Evolutionary conservation across 441 rosid genomes (phyloP), one percentile per base, ranked within the genome.

Genomic region (Monsonia emarginata): DNA sequence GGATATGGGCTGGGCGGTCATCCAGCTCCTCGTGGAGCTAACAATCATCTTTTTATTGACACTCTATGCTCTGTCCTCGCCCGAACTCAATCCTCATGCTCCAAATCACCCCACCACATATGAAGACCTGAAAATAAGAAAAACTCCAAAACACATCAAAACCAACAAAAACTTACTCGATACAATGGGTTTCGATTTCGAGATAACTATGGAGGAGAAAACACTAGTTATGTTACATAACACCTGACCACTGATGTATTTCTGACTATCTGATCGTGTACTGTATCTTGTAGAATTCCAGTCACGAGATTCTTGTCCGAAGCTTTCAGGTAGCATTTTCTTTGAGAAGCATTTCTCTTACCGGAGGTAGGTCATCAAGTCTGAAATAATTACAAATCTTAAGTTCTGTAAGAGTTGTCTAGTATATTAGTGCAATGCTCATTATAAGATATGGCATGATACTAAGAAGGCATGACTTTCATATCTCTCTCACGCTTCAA

Each of bases 311-410:
- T 62, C 83, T 94, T 69, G 77, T 85, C 69, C 87, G 87, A 79
- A 89, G 99, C 71, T 89, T 89, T 79, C 99, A 94, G 78, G 89
- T 94, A 66, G 96, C 96, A 52, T 85, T 89, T 81, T 86, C 99
- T 67, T 76, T 94, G 84, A 85, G 96, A 70, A 79, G 84, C 70
- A 74, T 87, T 64, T 86, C 97, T 76, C 82, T 87, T 54, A 77
- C 65, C 18, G 79, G 76, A 81, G 89, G 77, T 81, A 92, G 99
- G 60, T 24, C 4, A 9, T 22, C 60, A 52, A 52, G 6, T 24
- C 28, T 54, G 16, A 54, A 54, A 10, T 54, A 13, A 21, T 52
- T 54, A 65, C 82, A 79, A 64, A 69, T 61, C 69, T 68, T 67
- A 65, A 65, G 30, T 65, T 73, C 8, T 56, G 66, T 30, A 54